phyloP scores from a whole-genome alignment of 169 alveolate genomes.

The Cryptosporidium bovis region DNA sequence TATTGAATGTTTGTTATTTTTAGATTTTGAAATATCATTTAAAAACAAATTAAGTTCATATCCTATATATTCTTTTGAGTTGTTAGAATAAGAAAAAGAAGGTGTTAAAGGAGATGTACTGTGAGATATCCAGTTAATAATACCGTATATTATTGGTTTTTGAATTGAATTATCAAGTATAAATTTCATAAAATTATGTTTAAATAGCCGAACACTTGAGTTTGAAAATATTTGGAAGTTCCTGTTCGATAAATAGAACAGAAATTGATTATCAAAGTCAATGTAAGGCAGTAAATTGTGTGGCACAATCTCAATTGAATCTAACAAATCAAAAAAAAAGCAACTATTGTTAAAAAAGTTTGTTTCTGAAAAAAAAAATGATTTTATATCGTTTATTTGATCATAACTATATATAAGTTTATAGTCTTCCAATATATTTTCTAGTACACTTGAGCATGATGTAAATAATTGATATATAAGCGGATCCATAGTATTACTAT shows the following conservation, averaged over 20 bases:
- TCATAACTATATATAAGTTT: constrained; percentile 9
- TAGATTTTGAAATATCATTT: too few relatives aligned
- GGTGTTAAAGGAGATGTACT: constrained; percentile 2
- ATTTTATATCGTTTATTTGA: constrained; percentile 11
- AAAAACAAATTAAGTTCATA: too few relatives aligned
- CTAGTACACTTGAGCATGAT: not conserved
- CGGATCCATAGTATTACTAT: not conserved
- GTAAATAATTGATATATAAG: not conserved
- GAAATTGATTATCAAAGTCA: constrained; percentile 55
- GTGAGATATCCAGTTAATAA: constrained; percentile 47
- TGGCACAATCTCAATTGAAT: constrained; percentile 38
- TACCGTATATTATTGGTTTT: constrained; percentile 19
- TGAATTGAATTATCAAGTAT: constrained; percentile 19
- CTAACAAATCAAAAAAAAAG: constrained; percentile 42
- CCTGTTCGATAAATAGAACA: constrained; percentile 27
- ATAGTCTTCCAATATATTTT: constrained; percentile 19
- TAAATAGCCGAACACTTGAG: constrained; percentile 11
- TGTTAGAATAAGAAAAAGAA: not conserved
- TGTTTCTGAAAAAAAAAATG: constrained; percentile 19
- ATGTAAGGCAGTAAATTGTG: constrained; percentile 28
- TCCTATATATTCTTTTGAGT: too few relatives aligned
- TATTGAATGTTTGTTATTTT: not conserved
- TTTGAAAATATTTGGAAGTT: constrained; percentile 39
- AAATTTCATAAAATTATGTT: constrained; percentile 12
- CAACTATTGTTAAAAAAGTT: constrained; percentile 32